Evolutionary conservation across 2,329 filamentous ascomycete genomes (phyloP).

Genomic region (Alternaria viburni): DNA sequence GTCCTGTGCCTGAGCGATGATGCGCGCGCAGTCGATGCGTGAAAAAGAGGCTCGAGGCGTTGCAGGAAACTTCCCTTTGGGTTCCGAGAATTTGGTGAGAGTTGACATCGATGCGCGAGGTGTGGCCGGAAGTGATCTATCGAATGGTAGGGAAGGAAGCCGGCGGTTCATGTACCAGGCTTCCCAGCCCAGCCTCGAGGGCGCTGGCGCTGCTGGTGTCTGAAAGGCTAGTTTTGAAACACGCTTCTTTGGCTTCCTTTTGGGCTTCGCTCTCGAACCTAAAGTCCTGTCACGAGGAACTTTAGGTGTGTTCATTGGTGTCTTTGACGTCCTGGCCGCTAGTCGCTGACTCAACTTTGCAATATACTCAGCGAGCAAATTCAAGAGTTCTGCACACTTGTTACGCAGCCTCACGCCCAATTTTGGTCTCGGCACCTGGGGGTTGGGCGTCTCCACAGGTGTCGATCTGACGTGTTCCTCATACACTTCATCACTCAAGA

Average conservation of each 20-base stretch:
- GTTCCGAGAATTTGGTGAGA: fast-evolving
- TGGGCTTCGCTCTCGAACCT: not conserved
- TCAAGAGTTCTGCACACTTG: not conserved
- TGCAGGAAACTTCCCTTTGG: not conserved
- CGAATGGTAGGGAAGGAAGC: not conserved
- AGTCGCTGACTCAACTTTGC: not conserved
- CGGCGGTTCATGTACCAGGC: not conserved
- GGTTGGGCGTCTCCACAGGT: not conserved
- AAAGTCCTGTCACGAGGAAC: not conserved
- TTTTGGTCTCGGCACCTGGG: not conserved
- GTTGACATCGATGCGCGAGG: not conserved
- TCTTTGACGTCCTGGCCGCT: not conserved
- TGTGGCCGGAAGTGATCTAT: not conserved
- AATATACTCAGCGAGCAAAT: not conserved
- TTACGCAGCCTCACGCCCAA: not conserved
- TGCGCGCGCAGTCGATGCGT: not conserved
- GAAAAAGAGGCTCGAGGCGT: not conserved
- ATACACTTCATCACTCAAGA: not conserved
- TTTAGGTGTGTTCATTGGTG: not conserved
- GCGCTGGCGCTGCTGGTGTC: not conserved
- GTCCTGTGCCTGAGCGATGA: not conserved
- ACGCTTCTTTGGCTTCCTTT: not conserved
- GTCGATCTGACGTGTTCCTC: not conserved
- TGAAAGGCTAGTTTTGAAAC: not conserved
- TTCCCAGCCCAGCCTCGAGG: not conserved